These are phyloP conservation scores for Nannizzia gypsea DNA, from an alignment of 2,329 filamentous ascomycete genomes.

Conservation along the genomic window DNA sequence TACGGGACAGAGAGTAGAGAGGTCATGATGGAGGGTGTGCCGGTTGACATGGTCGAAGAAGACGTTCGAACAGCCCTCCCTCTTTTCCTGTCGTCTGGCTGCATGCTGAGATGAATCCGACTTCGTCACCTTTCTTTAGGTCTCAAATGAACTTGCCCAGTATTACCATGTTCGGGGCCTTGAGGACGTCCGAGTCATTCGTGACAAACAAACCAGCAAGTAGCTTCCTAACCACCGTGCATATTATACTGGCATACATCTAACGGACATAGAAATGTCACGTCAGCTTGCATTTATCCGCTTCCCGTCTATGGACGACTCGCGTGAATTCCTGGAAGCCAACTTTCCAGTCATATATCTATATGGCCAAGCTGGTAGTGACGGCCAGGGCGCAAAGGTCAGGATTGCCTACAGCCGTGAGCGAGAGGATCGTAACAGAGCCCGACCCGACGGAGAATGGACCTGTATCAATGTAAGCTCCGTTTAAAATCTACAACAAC, in stretches of 20 bases:
- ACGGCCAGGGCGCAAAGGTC: slow-evolving; percentile 33
- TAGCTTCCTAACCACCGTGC: not conserved
- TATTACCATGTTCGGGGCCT: slow-evolving; percentile 41
- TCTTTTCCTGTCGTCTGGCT: slow-evolving; percentile 19
- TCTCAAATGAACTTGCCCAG: slow-evolving; percentile 43
- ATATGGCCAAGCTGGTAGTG: slow-evolving; percentile 30
- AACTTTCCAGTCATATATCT: slow-evolving; percentile 42
- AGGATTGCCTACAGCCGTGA: slow-evolving; percentile 45
- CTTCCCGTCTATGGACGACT: slow-evolving; percentile 39
- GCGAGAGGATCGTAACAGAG: slow-evolving; percentile 39
- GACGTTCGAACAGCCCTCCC: slow-evolving; percentile 35
- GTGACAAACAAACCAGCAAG: slow-evolving; percentile 47
- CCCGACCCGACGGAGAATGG: slow-evolving; percentile 44
- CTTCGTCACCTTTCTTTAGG: slow-evolving; percentile 38
- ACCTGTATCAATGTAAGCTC: slow-evolving; percentile 41
- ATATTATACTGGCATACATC: slow-evolving; percentile 19
- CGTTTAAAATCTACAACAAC: not conserved
- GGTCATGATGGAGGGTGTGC: slow-evolving; percentile 41
- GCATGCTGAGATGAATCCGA: slow-evolving; percentile 28
- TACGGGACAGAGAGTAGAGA: slow-evolving; percentile 37
- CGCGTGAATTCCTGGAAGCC: slow-evolving; percentile 42
- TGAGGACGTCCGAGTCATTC: slow-evolving; percentile 47
- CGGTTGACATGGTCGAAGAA: slow-evolving; percentile 39
- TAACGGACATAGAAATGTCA: slow-evolving; percentile 36
- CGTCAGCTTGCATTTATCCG: slow-evolving; percentile 47